phyloP scores from a whole-genome alignment of 768 basidiomycete species.

The Termitomyces sp. region DNA sequence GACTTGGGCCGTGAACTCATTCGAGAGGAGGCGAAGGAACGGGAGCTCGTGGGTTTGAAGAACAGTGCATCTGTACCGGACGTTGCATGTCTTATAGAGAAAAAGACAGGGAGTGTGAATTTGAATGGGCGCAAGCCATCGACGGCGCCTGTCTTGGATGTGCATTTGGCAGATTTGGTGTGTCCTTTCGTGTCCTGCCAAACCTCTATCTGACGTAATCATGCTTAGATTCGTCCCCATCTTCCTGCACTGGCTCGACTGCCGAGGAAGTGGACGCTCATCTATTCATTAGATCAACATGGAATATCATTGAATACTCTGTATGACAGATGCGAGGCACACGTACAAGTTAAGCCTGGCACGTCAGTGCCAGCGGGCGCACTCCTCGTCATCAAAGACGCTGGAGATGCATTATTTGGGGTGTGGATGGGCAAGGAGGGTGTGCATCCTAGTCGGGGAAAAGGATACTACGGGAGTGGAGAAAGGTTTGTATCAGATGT shows the following conservation, averaged over 20 bases:
- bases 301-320: slow-evolving; percentile 90
- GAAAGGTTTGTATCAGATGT: slow-evolving; percentile 59
- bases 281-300: slow-evolving; percentile 92
- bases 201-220: background rate
- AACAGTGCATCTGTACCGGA: slow-evolving; percentile 12
- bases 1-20: slow-evolving; percentile 36
- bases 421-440: slow-evolving; percentile 82
- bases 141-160: slow-evolving; percentile 47
- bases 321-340: slow-evolving; percentile 57
- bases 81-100: slow-evolving; percentile 42
- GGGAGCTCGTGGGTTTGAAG: slow-evolving; percentile 15
- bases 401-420: slow-evolving; percentile 66
- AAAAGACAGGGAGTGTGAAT: slow-evolving; percentile 42
- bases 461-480: slow-evolving; percentile 81
- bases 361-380: slow-evolving; percentile 30
- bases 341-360: slow-evolving; percentile 23
- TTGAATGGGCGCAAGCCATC: slow-evolving; percentile 50
- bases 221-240: slow-evolving; percentile 55
- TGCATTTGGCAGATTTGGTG: slow-evolving; percentile 57
- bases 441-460: slow-evolving; percentile 48
- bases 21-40: slow-evolving; percentile 11
- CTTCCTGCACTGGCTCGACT: slow-evolving; percentile 74
- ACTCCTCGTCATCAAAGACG: slow-evolving; percentile 63
- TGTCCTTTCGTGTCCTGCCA: slow-evolving; percentile 14
- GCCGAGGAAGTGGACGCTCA: slow-evolving; percentile 64